Percentiles rank a stretch among this genome's conserved stretches.
Evolutionary conservation across 441 rosid species (phyloP).

Genomic region (Euphorbia corollata): DNA sequence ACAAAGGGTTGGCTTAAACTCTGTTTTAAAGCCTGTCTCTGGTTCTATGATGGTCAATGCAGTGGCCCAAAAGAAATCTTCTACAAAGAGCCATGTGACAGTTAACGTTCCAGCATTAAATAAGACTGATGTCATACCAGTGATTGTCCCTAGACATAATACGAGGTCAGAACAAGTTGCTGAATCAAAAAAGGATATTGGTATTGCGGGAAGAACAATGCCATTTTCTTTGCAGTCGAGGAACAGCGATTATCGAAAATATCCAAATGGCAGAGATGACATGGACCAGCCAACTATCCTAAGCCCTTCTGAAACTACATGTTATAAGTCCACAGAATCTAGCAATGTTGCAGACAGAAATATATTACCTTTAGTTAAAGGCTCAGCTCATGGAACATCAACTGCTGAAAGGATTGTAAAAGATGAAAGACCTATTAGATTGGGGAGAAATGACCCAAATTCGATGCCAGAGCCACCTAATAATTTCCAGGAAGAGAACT

Average conservation of each 20-base stretch:
- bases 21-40: slow-evolving; percentile 37
- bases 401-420: slow-evolving; percentile 44
- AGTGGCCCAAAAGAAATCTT: slow-evolving; percentile 49
- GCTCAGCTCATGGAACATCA: slow-evolving; percentile 39
- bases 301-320: slow-evolving; percentile 37
- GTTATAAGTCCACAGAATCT: slow-evolving; percentile 37
- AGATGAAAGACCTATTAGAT: slow-evolving; percentile 45
- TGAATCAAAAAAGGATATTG: slow-evolving; percentile 69
- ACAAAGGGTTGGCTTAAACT: slow-evolving; percentile 49
- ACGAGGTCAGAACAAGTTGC: slow-evolving; percentile 46
- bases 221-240: slow-evolving; percentile 93
- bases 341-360: slow-evolving; percentile 36
- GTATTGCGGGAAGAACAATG: slow-evolving; percentile 88
- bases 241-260: slow-evolving; percentile 53
- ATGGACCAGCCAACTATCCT: slow-evolving; percentile 44
- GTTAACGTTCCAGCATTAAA: slow-evolving; percentile 43
- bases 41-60: slow-evolving; percentile 37
- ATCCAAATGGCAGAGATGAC: slow-evolving; percentile 54
- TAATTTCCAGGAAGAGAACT: slow-evolving; percentile 44
- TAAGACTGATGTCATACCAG: slow-evolving; percentile 58
- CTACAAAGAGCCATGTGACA: slow-evolving; percentile 40
- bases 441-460: slow-evolving; percentile 43
- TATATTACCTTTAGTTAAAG: slow-evolving; percentile 35
- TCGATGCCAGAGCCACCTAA: slow-evolving; percentile 45
- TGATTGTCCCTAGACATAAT: slow-evolving; percentile 71